A percentile compares a stretch with the other conserved stretches of the same genome.
Conservation (phyloP, 1,284 basidiomycete genomes). For the Phaffia rhodozyma region DNA sequence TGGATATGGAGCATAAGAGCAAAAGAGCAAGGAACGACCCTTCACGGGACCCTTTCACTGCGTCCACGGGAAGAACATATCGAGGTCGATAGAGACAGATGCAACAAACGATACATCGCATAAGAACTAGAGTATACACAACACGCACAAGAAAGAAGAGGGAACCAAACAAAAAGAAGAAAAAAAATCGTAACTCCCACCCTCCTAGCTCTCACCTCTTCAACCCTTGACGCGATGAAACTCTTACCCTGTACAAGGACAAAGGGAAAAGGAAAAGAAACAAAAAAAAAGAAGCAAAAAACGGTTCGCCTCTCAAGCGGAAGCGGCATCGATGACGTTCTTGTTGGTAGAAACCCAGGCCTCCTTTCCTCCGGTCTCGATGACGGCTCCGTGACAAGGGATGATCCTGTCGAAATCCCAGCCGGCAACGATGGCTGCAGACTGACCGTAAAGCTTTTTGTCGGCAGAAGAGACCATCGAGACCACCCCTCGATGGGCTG, state of each 20-base stretch:
- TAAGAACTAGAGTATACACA: too few relatives aligned
- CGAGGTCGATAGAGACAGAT: too few relatives aligned
- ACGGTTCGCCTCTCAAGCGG: background rate
- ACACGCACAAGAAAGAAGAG: background rate
- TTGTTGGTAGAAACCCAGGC: conserved; percentile 44
- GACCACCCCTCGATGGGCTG: conserved; percentile 47
- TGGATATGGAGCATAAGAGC: too few relatives aligned
- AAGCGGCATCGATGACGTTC: background rate
- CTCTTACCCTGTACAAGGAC: background rate
- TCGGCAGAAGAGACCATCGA: conserved; percentile 32
- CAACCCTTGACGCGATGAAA: background rate
- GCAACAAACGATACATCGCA: too few relatives aligned
- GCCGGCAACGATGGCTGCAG: conserved; percentile 44
- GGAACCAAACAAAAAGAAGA: background rate
- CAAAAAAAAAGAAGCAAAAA: background rate
- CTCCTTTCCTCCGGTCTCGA: conserved; percentile 58
- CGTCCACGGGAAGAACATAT: too few relatives aligned
- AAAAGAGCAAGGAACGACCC: too few relatives aligned
- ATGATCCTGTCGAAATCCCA: conserved; percentile 88
- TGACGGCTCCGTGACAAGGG: conserved; percentile 79
- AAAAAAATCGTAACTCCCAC: background rate
- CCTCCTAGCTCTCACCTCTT: too few relatives aligned
- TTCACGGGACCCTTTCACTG: too few relatives aligned
- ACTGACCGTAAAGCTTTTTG: background rate
- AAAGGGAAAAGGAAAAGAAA: background rate